Conservation (phyloP, 345 rosid species). For the Eucalyptus shirleyi region DNA sequence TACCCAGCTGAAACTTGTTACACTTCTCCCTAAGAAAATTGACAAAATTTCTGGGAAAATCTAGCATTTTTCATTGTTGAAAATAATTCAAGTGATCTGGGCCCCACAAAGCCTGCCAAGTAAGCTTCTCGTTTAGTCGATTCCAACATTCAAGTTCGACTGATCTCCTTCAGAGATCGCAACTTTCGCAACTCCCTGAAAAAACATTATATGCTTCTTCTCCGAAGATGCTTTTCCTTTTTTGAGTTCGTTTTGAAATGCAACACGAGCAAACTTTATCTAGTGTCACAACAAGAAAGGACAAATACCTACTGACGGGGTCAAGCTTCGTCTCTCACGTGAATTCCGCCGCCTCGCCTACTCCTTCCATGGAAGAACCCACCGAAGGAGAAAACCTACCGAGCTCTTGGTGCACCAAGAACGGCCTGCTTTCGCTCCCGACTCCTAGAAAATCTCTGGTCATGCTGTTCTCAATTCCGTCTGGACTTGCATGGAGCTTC, state of each 20-base stretch:
- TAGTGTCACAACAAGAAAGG: background rate
- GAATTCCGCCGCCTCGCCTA: background rate
- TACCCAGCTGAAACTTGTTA: background rate
- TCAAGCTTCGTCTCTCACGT: background rate
- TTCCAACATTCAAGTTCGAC: background rate
- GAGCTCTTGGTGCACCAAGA: constrained; percentile 27
- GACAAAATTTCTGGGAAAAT: background rate
- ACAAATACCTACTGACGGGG: background rate
- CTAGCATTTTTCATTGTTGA: background rate
- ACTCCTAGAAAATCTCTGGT: constrained; percentile 72
- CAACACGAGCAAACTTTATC: background rate
- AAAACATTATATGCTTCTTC: background rate
- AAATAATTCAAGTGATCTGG: background rate
- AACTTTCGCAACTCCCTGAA: background rate
- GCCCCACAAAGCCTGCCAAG: background rate
- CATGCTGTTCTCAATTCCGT: constrained; percentile 4
- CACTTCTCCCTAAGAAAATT: background rate
- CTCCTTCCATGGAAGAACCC: constrained; percentile 1
- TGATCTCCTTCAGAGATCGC: background rate
- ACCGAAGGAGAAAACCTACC: constrained; percentile 13
- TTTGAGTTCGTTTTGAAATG: background rate
- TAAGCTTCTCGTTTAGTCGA: background rate
- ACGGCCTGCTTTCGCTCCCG: constrained; percentile 19
- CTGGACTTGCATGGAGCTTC: background rate
- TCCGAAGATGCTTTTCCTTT: background rate